Evolutionary conservation across 345 rosid genomes (phyloP), one percentile per base, ranked within the genome.

Genomic region (Euphorbia peplus): DNA sequence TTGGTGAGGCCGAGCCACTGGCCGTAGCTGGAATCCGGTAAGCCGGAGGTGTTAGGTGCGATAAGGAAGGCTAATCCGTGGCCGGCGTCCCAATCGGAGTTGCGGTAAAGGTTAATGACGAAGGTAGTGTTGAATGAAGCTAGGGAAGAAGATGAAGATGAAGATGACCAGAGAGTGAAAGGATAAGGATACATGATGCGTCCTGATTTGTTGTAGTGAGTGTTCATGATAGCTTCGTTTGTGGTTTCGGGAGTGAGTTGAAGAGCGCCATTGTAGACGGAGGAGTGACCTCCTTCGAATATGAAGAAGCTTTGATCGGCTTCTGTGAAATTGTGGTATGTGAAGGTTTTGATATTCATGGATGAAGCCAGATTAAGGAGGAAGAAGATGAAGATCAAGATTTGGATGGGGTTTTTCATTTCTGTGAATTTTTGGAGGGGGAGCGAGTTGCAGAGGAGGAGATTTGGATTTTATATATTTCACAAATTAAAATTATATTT

Each of bases 1-100:
- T 75, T 81, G 22, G 79, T 78, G 30, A 81, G 73, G 55, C 82
- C 84, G 19, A 81, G 79, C 81, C 82, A 78, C 30, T 66, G 79
- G 9, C 79, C 81, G 22, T 44, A 44, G 52, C 84, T 81, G 8
- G 32, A 10, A 12, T 22, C 35, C 0, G 84, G 84, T 0, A 81
- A 44, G 14, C 15, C 14, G 63, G 65, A 65, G 9, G 2, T 0
- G 60, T 77, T 72, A 0, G 84, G 84, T 16, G 84, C 79, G 8
- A 78, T 75, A 14, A 81, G 62, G 53, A 81, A 78, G 35, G 84
- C 73, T 53, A 81, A 66, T 16, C 84, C 84, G 48, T 78, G 62
- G 16, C 84, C 84, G 13, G 75, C 42, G 1, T 30, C 55, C 84
- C 75, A 66, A 0, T 11, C 62, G 0, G n/a, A 0, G 0, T 13